Evolutionary conservation across 441 rosid species (phyloP), one percentile per base, ranked within the genome.

Genomic region (Adansonia madagascariensis): DNA sequence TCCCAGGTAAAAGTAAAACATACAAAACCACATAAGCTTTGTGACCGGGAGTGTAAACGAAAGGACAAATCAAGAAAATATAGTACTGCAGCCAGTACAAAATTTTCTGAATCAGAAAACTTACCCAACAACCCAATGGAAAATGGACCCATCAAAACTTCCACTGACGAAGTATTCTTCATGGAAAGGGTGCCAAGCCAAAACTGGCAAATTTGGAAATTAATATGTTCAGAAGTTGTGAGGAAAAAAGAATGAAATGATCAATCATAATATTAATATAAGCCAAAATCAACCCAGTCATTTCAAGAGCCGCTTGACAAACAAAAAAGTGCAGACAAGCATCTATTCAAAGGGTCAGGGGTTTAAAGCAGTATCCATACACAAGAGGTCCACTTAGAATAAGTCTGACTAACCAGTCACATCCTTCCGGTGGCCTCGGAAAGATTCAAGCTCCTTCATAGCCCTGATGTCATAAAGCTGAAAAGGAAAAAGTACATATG

Each of bases 141-240:
- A 93, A 78, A 96, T 94, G 78, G 99, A 87, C 27, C 99, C 99
- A 11, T 94, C 98, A 80, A 76, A 83, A 82, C 99, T 94, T 80
- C 99, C 98, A 82, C 99, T 94, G 79, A 96, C 98, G 80, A 94
- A 96, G 86, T 91, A 92, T 82, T 96, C 99, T 85, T 96, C 98
- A 84, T 96, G 98, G 82, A 91, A 91, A 69, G 99, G 99, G 82
- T 96, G 99, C 98, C 99, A 96, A 56, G 97, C 97, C 96, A 94
- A 81, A 52, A 94, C 98, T 95, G 80, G 27, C 64, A 78, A 67
- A 67, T 22, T 66, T 20, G 70, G 57, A 76, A 81, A 35, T 53
- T 10, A 67, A 75, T 59, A 70, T 22, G 24, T n/a, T 72, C 43
- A 8, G 12, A 78, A 17, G 17, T 43, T 62, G 39, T 11, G 76